Evolutionary conservation across 805 yeast genomes (phyloP).

Genomic region (Pichia eremophila): DNA sequence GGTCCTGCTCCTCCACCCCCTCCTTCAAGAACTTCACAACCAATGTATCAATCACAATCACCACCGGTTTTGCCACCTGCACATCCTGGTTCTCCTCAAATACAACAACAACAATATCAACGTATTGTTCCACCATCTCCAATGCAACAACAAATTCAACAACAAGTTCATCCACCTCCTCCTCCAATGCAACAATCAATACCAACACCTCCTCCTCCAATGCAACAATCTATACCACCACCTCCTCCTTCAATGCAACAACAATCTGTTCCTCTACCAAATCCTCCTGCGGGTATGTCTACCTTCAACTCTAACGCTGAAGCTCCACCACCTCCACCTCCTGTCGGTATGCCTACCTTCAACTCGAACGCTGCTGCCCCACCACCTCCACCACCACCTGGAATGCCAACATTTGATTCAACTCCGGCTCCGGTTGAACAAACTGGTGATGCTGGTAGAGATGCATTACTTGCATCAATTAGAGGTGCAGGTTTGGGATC

Average conservation of each 20-base stretch:
- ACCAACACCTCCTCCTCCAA: conserved; percentile 21
- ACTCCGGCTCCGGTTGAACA: conserved; percentile 25
- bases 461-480: conserved; percentile 80
- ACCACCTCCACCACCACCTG: conserved; percentile 19
- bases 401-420: conserved; percentile 25
- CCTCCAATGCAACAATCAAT: conserved; percentile 7
- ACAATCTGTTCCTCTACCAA: conserved; percentile 13
- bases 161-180: conserved; percentile 6
- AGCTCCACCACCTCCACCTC: conserved; percentile 28
- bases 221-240: conserved; percentile 22
- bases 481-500: conserved; percentile 67
- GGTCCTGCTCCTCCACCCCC: conserved; percentile 38
- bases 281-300: conserved; percentile 20
- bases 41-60: conserved; percentile 29
- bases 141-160: conserved; percentile 5
- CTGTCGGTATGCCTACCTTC: conserved; percentile 25
- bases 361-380: conserved; percentile 26
- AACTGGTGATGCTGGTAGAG: conserved; percentile 51
- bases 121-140: conserved; percentile 8
- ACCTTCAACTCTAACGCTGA: conserved; percentile 23
- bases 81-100: conserved; percentile 3
- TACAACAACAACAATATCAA: neutral
- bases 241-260: conserved; percentile 20
- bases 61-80: conserved; percentile 6
- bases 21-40: conserved; percentile 35